Evolutionary conservation across 768 basidiomycete species (phyloP), one percentile per base, ranked within the genome.

Genomic region (Russula emetica): DNA sequence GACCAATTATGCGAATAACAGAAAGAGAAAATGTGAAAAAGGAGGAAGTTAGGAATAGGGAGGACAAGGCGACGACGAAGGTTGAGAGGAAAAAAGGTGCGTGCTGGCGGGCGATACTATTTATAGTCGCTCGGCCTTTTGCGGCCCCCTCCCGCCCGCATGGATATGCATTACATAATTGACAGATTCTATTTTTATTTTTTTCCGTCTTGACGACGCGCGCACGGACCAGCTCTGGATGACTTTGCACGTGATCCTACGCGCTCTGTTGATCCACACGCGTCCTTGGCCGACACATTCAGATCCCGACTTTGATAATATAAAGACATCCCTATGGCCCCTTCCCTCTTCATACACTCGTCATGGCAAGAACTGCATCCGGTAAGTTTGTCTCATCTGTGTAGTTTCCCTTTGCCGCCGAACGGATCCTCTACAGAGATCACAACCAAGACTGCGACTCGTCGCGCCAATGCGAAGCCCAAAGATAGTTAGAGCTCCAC

Each of bases 391-490:
- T 49, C 16, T 36, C 11, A 1, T 60, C 13, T 18, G 30, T n/a
- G 10, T 40, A 16, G 38, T 24, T 6, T 34, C 49, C 32, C 16
- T 16, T 22, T 20, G 38, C 7, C 26, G 47, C 16, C 7, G 52
- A 28, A 56, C 40, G 5, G 32, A 70, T 63, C 66, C 62, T 51
- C 18, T 47, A 24, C 58, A 84, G 84, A 73, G 59, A 82, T 81
- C 7, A 77, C 76, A 64, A 82, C 82, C 54, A 85, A 84, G 74
- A 68, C 79, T 0, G 83, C 84, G n/a, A 83, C 83, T 9, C 83
- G 82, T 70, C 71, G 77, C 3, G 80, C 82, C 58, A 83, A 79
- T 54, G 72, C 74, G 9, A 82, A 78, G 72, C 74, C 72, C 47
- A 69, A 69, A 60, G 67, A 67, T 49, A 26, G 67, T 61, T 20